Evolutionary conservation across 768 basidiomycete genomes (phyloP), one percentile per base, ranked within the genome.

Genomic region (Boletales sp.): DNA sequence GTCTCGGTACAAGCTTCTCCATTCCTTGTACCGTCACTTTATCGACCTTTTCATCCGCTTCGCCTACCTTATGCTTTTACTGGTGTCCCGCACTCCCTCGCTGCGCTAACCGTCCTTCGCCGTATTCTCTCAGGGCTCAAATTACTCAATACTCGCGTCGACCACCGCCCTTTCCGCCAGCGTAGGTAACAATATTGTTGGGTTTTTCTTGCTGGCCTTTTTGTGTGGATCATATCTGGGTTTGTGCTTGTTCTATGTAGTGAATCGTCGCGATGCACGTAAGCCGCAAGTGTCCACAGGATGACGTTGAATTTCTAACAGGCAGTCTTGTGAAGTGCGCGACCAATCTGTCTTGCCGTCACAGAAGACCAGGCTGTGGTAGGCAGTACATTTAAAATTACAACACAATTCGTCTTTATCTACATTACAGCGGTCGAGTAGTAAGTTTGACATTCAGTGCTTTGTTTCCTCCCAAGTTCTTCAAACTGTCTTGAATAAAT

Each of bases 1-100:
- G 81, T 1, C 69, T 97, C 3, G 95, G 95, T 0, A 79, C 86
- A 0, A 86, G 75, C 0, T 71, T 86, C 36, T 77, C 83, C 0
- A 77, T 91, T 2, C 89, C 84, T 13, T 66, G 34, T 68, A 60
- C 43, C 51, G 51, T 41, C 55, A 43, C 19, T 96, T 94, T 68
- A 79, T 90, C 55, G 78, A 85, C 60, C 67, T 71, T 1, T 72
- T 69, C 39, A 76, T 86, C 44, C 75, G 82, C 44, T 94, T 93
- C 67, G 85, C 90, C 0, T 77, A 95, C 65, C 97, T 97, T 69
- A 83, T 96, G 80, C 81, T 98, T 35, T 97, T 98, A 84, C 88
- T 12, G 92, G 91, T 15, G 90, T 94, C 18, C 91, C 93, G 0
- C 93, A 84, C 70, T 86, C 86, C 2, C 91, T 92, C 60, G 90